These are phyloP conservation scores for Coniochaeta pulveracea DNA, from an alignment of 2,329 filamentous ascomycete species.

Conservation along the genomic window DNA sequence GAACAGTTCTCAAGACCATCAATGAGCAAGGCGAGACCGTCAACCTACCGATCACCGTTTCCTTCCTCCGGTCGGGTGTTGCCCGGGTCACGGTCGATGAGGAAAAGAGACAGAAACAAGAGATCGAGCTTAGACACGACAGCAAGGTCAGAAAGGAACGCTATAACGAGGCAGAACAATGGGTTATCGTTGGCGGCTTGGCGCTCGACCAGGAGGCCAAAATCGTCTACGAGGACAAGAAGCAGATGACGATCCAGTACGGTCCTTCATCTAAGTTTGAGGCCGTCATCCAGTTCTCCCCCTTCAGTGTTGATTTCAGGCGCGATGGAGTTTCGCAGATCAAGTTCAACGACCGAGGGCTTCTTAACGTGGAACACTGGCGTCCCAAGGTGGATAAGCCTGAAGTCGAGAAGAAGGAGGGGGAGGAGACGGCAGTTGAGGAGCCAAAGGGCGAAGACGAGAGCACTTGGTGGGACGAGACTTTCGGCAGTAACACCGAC, in stretches of 20 bases:
- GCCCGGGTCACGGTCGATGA: slow-evolving; percentile 86
- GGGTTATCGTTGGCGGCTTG: slow-evolving; percentile 75
- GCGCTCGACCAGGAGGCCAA: slow-evolving; percentile 61
- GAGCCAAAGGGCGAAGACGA: slow-evolving; percentile 52
- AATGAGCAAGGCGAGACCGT: slow-evolving; percentile 55
- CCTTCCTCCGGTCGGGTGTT: slow-evolving; percentile 82
- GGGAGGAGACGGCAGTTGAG: slow-evolving; percentile 31
- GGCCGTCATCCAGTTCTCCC: slow-evolving; percentile 71
- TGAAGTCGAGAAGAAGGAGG: slow-evolving; percentile 38
- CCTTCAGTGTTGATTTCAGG: slow-evolving; percentile 79
- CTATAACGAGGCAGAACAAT: slow-evolving; percentile 84
- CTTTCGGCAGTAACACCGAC: slow-evolving; percentile 90
- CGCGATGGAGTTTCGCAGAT: slow-evolving; percentile 73
- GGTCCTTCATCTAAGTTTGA: slow-evolving; percentile 67
- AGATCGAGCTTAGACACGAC: slow-evolving; percentile 76
- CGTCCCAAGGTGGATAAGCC: slow-evolving; percentile 65
- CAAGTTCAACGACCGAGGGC: slow-evolving; percentile 79
- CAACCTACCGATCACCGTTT: slow-evolving; percentile 70
- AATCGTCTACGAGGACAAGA: slow-evolving; percentile 51
- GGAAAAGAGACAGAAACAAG: slow-evolving; percentile 76
- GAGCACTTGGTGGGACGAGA: slow-evolving; percentile 96
- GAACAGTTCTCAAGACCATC: slow-evolving; percentile 70
- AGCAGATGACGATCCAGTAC: slow-evolving; percentile 66
- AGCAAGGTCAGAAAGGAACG: slow-evolving; percentile 82
- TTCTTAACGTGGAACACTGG: slow-evolving; percentile 95